phyloP scores from a whole-genome alignment of 371 early-diverging fungal genomes.

The Dichotomocladium elegans region DNA sequence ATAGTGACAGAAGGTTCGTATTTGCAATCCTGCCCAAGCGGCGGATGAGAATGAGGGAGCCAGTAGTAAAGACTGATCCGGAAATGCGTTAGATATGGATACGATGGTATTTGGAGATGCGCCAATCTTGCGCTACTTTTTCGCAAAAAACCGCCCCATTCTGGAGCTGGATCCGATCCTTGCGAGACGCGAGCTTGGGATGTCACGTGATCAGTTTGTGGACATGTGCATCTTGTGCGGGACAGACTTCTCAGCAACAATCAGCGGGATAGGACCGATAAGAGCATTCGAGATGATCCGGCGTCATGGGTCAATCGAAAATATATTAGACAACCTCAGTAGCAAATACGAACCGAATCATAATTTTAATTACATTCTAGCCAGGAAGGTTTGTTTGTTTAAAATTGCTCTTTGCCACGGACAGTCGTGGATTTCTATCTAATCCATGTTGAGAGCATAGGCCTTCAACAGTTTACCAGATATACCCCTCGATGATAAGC shows the following conservation, averaged over 20 bases:
- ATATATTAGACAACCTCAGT: slow-evolving; percentile 35
- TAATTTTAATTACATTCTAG: slow-evolving; percentile 49
- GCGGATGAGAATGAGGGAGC: not conserved
- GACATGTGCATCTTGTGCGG: slow-evolving; percentile 82
- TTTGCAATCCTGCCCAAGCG: too few relatives aligned
- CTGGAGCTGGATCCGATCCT: slow-evolving; percentile 49
- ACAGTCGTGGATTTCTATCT: too few relatives aligned
- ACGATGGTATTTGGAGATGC: slow-evolving; percentile 58
- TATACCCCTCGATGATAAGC: slow-evolving; percentile 8
- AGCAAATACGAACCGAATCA: slow-evolving; percentile 34
- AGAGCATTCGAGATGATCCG: slow-evolving; percentile 54
- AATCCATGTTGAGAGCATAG: slow-evolving; percentile 3
- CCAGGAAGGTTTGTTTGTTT: slow-evolving; percentile 48
- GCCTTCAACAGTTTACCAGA: slow-evolving; percentile 31
- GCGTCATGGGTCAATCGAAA: slow-evolving; percentile 62
- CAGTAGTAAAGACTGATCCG: slow-evolving; percentile 18
- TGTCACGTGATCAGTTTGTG: slow-evolving; percentile 56
- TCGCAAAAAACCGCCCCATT: slow-evolving; percentile 29
- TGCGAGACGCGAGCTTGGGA: slow-evolving; percentile 46
- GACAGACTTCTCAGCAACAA: slow-evolving; percentile 69
- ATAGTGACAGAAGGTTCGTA: slow-evolving; percentile 67
- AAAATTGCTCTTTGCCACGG: too few relatives aligned
- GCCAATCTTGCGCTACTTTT: slow-evolving; percentile 51
- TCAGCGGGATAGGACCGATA: slow-evolving; percentile 63
- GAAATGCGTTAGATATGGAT: slow-evolving; percentile 48